Evolutionary conservation across 2,329 filamentous ascomycete genomes (phyloP), one percentile per base, ranked within the genome.

Genomic region (Fusarium setosum): DNA sequence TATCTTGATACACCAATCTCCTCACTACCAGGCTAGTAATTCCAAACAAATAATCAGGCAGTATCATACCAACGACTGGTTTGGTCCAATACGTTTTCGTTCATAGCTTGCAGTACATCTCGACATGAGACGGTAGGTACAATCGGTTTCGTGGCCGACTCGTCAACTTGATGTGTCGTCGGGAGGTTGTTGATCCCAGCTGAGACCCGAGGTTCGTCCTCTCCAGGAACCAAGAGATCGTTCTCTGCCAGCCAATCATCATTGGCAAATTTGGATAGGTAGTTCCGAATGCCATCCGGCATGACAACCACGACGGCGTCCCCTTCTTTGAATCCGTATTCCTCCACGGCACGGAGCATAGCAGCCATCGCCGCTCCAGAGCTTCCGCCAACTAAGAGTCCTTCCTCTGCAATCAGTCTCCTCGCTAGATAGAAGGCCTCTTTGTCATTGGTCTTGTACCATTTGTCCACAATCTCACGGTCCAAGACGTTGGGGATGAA

Each of bases 181-280:
- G 32, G 44, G 13, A 32, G 44, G 15, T 34, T 29, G 26, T 29
- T 29, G 26, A 29, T 12, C 12, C 12, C 26, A 9, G 26, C 26
- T 9, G 26, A 29, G 26, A 29, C 26, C 9, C 9, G 26, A 29
- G 26, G 26, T 29, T 6, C 44, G 1, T 31, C n/a, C 8, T 31
- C 44, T 1, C 32, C 26, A 11, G 31, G 26, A 7, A 29, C 26
- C 10, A 55, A 11, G 2, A 53, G 38, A 15, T 24, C 17, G 80
- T 98, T 98, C 63, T 94, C 95, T 17, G 93, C 93, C 49, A 98
- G 90, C 95, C 95, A 98, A 82, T 97, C 94, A 76, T 98, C 96
- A 76, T 98, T 95, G 68, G 93, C 93, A 76, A 98, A 98, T 86
- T 98, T 98, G 82, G 91, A 94, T 21, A 98, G 88, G 79, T 98